Conservation (phyloP, 768 basidiomycete species). For the Trichaptum fuscoviolaceum region DNA sequence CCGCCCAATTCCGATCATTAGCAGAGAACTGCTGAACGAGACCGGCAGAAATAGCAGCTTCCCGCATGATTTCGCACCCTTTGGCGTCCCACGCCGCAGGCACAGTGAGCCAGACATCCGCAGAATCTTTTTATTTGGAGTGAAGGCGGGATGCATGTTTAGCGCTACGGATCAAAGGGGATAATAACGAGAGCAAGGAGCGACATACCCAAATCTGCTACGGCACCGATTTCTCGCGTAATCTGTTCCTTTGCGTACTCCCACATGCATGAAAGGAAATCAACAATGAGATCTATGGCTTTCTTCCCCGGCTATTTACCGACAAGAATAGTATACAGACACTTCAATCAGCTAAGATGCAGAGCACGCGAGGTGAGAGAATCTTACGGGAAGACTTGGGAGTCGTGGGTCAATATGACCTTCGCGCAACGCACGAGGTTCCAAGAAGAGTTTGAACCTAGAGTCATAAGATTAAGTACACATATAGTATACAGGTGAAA, state of each 20-base stretch:
- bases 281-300: constrained; percentile 74
- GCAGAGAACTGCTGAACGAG: constrained; percentile 68
- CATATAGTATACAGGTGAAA: not conserved
- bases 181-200: constrained; percentile 3
- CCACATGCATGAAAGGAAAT: constrained; percentile 81
- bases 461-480: not conserved
- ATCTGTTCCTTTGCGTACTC: constrained; percentile 84
- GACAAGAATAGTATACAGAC: constrained; percentile 7
- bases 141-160: not conserved
- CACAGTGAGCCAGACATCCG: constrained; percentile 82
- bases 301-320: constrained; percentile 60
- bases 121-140: constrained; percentile 48
- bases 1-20: constrained; percentile 71
- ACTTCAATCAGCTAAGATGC: constrained; percentile 8
- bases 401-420: constrained; percentile 71
- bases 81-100: constrained; percentile 90
- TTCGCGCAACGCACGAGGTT: constrained; percentile 75
- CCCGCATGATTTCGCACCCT: constrained; percentile 82
- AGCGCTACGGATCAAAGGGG: not conserved
- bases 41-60: constrained; percentile 75
- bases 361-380: constrained; percentile 4
- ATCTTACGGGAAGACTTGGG: constrained; percentile 69
- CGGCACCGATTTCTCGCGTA: constrained; percentile 79
- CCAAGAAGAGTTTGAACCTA: constrained; percentile 84
- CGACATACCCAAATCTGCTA: constrained; percentile 74